These are phyloP conservation scores for Lanzia echinophila DNA, from an alignment of 2,329 filamentous ascomycete species.

Conservation along the genomic window DNA sequence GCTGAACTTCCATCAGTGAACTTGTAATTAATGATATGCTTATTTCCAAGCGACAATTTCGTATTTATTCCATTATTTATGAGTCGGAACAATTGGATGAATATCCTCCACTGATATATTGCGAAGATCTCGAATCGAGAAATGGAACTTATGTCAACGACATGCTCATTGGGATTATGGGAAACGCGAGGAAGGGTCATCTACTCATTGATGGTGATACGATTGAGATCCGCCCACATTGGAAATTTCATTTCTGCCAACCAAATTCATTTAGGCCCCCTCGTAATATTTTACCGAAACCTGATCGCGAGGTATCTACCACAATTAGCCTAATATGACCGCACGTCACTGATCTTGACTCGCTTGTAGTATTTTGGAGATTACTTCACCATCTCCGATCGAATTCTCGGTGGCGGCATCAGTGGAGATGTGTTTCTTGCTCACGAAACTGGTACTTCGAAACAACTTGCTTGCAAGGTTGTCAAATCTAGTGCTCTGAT, in stretches of 20 bases:
- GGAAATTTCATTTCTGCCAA: conserved; percentile 33
- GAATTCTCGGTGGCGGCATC: conserved; percentile 46
- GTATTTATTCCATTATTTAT: conserved; percentile 48
- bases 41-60: conserved; percentile 48
- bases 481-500: conserved; percentile 34
- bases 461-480: conserved; percentile 65
- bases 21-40: conserved; percentile 35
- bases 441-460: conserved; percentile 42
- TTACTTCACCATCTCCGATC: conserved; percentile 42
- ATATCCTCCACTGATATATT: conserved; percentile 41
- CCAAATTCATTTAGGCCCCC: conserved; percentile 6
- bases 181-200: conserved; percentile 32
- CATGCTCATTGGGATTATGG: conserved; percentile 38
- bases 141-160: conserved; percentile 49
- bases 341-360: background rate
- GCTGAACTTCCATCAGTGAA: conserved; percentile 27
- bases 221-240: conserved; percentile 36
- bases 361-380: conserved; percentile 37
- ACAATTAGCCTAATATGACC: conserved; percentile 11
- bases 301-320: conserved; percentile 31
- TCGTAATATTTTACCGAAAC: conserved; percentile 26
- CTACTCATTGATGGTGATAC: conserved; percentile 46
- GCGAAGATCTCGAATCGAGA: conserved; percentile 47
- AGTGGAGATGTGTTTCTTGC: conserved; percentile 50
- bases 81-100: conserved; percentile 31